Base-by-base conservation (phyloP, 1,284 basidiomycete species). In the Hemileia vastatrix region DNA sequence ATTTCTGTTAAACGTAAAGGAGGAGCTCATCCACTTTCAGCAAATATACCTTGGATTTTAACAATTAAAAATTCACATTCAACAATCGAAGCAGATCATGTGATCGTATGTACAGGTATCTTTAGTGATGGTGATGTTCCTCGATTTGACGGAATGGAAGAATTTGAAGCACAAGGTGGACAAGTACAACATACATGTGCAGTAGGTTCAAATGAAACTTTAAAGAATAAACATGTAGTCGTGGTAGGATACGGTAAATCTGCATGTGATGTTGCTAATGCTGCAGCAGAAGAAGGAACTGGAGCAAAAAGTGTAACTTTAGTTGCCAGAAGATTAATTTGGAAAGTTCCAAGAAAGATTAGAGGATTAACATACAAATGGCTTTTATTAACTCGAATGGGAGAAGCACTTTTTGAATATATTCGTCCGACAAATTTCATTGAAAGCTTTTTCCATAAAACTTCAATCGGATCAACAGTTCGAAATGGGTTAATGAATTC, bases 231-330 rank as follows among this genome's bases (percentile, higher is more conserved):
- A 53, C 31, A 70, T 31, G 62, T 71, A 0, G n/a, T 72, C 18
- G 66, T 71, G 3, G 56, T 72, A 23, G 70, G 70, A 1, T 72
- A 72, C 49, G 70, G 70, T 6, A 72, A 71, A 59, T 67, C 66
- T 15, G 67, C 70, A 2, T 71, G 70, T 62, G 70, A 72, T 52
- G 58, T 67, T 2, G 68, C 70, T 40, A 68, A 71, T 49, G 70
- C 70, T 15, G 65, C 68, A 0, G 56, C 52, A 27, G 36, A 51
- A 15, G 50, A 58, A 8, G 67, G 67, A 2, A 65, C 49, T 4
- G 58, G 43, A 1, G 66, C 70, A 6, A 57, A 60, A 40, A 23
- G 24, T 44, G 64, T 67, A 36, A 72, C 70, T 0, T 55, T 72
- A 4, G 70, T 72, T 1, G 70, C 70, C 3, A 52, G 70, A 6